Conservation (phyloP, 2,329 filamentous ascomycete species). For the Didymella lethalis region DNA sequence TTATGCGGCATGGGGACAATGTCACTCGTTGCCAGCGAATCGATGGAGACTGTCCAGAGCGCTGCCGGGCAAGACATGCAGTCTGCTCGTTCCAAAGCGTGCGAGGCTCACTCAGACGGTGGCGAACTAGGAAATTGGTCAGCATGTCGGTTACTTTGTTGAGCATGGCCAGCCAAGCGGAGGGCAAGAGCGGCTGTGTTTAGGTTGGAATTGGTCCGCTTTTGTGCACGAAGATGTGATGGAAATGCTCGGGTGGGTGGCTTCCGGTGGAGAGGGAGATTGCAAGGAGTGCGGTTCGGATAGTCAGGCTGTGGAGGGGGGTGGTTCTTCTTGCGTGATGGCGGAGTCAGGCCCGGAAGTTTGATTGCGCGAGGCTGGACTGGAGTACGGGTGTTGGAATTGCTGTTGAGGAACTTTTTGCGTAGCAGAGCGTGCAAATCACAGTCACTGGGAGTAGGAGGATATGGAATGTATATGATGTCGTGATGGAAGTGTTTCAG, state of each 20-base stretch:
- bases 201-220: neutral
- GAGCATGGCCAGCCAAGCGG: neutral
- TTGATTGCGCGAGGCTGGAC: conserved; percentile 6
- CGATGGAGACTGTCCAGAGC: neutral
- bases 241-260: neutral
- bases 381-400: neutral
- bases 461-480: neutral
- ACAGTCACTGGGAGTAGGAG: neutral
- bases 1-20: neutral
- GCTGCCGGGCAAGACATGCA: neutral
- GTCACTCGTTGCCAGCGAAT: neutral
- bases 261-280: neutral
- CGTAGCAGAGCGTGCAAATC: neutral
- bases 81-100: neutral
- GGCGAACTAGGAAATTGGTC: too few species aligned
- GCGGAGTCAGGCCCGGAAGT: conserved; percentile 18
- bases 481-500: conserved; percentile 7
- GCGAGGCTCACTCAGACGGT: neutral
- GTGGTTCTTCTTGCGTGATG: neutral
- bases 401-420: too few species aligned
- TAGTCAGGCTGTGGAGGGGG: conserved; percentile 2
- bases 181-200: neutral
- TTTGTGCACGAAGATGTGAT: neutral
- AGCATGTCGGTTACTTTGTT: neutral
- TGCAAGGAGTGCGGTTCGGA: conserved; percentile 8